phyloP scores from a whole-genome alignment of 305 asterid genomes.

The Fraxinus velutina region DNA sequence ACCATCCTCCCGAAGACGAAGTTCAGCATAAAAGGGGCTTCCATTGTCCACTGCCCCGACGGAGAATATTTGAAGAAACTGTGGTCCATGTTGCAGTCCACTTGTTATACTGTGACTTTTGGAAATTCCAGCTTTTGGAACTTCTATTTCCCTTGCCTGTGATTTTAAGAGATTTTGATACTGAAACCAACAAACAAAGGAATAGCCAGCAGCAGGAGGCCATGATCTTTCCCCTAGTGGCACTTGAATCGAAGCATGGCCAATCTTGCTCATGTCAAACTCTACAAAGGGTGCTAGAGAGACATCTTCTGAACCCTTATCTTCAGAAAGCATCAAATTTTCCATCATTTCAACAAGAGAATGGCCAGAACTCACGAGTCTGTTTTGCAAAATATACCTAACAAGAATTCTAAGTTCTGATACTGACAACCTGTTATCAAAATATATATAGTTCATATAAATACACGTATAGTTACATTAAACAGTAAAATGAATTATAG shows the following conservation, averaged over 20 bases:
- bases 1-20: slow-evolving; percentile 88
- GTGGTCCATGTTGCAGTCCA: slow-evolving; percentile 54
- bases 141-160: slow-evolving; percentile 60
- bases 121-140: slow-evolving; percentile 54
- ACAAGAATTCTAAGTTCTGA: slow-evolving; percentile 84
- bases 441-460: slow-evolving; percentile 7
- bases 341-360: slow-evolving; percentile 93
- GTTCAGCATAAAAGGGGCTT: slow-evolving; percentile 72
- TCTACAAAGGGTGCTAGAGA: slow-evolving; percentile 96
- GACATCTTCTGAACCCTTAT: slow-evolving; percentile 72
- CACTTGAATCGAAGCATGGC: slow-evolving; percentile 96
- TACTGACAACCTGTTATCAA: slow-evolving; percentile 69
- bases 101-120: slow-evolving; percentile 44
- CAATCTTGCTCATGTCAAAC: slow-evolving; percentile 89
- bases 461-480: background rate
- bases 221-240: slow-evolving; percentile 99
- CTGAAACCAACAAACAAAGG: slow-evolving; percentile 98
- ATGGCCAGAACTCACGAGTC: slow-evolving; percentile 62
- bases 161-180: slow-evolving; percentile 68
- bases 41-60: slow-evolving; percentile 86
- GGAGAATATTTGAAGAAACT: slow-evolving; percentile 72
- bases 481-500: background rate
- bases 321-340: slow-evolving; percentile 67
- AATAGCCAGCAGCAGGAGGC: slow-evolving; percentile 99
- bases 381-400: slow-evolving; percentile 81